These are phyloP conservation scores for Cryptococcus amylolentus DNA, from an alignment of 1,284 basidiomycete species.

Conservation along the genomic window DNA sequence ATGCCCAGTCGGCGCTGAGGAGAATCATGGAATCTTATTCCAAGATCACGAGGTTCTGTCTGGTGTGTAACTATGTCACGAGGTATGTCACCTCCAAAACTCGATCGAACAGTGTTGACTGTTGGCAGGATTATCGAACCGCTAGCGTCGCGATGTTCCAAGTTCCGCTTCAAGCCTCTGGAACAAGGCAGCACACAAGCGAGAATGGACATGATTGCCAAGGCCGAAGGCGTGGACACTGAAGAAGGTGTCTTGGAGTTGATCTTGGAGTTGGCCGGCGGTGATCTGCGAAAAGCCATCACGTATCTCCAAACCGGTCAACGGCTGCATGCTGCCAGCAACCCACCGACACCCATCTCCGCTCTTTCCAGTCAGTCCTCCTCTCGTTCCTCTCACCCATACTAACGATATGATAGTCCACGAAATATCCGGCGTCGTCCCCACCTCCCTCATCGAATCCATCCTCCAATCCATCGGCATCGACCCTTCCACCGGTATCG, in stretches of 20 bases:
- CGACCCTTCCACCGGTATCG: conserved; percentile 54
- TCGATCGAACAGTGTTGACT: background rate
- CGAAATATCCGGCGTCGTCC: conserved; percentile 96
- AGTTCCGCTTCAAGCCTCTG: conserved; percentile 95
- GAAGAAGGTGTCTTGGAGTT: conserved; percentile 51
- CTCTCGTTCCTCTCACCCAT: background rate
- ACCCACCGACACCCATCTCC: conserved; percentile 68
- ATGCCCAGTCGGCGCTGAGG: conserved; percentile 90
- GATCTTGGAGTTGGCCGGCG: conserved; percentile 61
- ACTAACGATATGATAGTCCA: conserved; percentile 58
- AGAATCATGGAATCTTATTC: conserved; percentile 99
- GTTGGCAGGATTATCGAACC: conserved; percentile 91
- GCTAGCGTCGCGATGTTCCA: conserved; percentile 96
- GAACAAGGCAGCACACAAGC: conserved; percentile 70
- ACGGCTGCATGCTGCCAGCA: conserved; percentile 67
- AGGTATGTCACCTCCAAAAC: conserved; percentile 57
- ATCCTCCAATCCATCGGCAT: conserved; percentile 76
- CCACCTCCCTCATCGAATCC: conserved; percentile 64
- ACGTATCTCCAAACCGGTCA: conserved; percentile 97
- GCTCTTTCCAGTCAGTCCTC: conserved; percentile 51
- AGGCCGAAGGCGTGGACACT: conserved; percentile 54
- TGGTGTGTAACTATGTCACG: conserved; percentile 99
- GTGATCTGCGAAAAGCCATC: conserved; percentile 96
- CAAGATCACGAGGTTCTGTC: conserved; percentile 93
- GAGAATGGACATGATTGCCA: conserved; percentile 77